These are phyloP conservation scores for Talaromyces pinophilus DNA, from an alignment of 2,329 filamentous ascomycete species.

Conservation along the genomic window DNA sequence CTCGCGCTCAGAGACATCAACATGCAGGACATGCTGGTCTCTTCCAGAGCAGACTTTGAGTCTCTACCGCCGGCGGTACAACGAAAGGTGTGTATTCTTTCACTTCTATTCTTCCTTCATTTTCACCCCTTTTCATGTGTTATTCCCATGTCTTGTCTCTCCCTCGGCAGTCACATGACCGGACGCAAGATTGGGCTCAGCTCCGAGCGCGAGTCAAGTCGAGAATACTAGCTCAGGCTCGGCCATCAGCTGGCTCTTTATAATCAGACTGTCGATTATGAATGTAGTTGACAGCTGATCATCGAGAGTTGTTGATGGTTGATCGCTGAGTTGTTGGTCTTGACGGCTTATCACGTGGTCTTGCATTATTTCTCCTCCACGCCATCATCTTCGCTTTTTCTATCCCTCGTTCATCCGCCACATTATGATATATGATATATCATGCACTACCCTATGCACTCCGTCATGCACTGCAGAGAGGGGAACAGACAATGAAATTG, in stretches of 20 bases:
- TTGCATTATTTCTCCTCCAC: not conserved
- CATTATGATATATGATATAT: not conserved
- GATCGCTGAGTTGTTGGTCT: not conserved
- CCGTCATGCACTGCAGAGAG: not conserved
- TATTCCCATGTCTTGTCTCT: not conserved
- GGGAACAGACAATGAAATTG: not conserved
- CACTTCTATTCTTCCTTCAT: not conserved
- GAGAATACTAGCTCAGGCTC: too few relatives aligned
- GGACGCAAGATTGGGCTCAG: not conserved
- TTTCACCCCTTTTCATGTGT: not conserved
- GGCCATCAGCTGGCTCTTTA: not conserved
- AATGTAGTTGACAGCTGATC: not conserved
- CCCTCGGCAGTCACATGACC: slow-evolving; percentile 5
- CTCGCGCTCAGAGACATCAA: not conserved
- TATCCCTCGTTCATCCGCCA: not conserved
- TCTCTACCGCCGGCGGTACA: slow-evolving; percentile 57
- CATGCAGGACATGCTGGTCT: slow-evolving; percentile 23
- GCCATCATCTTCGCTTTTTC: not conserved
- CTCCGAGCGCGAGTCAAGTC: not conserved
- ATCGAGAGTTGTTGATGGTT: not conserved
- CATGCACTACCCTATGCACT: not conserved
- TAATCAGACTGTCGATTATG: not conserved
- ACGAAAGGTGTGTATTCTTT: slow-evolving; percentile 55
- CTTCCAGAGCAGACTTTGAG: slow-evolving; percentile 49
- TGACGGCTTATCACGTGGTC: slow-evolving; percentile 9